phyloP scores from a whole-genome alignment of 2,329 filamentous ascomycete genomes.

The Phaeosphaeriaceae sp. region DNA sequence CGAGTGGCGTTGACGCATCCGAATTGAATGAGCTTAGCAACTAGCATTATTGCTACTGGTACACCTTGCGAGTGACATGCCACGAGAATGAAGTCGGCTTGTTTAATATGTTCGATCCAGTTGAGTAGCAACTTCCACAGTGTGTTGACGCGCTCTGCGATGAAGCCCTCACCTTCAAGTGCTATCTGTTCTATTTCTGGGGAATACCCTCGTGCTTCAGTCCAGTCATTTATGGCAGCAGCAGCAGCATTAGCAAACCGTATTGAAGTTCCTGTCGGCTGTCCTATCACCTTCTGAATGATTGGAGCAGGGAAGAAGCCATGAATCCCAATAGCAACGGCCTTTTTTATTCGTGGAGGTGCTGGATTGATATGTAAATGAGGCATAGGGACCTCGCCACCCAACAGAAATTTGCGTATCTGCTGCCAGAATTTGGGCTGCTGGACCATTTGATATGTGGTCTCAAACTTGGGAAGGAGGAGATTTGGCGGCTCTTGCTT shows the following conservation, averaged over 20 bases:
- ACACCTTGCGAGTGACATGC: slow-evolving; percentile 96
- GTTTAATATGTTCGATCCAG: slow-evolving; percentile 88
- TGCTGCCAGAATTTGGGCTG: slow-evolving; percentile 55
- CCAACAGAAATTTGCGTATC: slow-evolving; percentile 50
- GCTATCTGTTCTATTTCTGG: slow-evolving; percentile 93
- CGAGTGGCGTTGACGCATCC: slow-evolving; percentile 75
- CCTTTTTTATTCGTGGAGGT: slow-evolving; percentile 77
- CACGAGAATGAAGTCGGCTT: slow-evolving; percentile 88
- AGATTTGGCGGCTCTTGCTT: slow-evolving; percentile 62
- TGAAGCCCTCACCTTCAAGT: slow-evolving; percentile 91
- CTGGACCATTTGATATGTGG: slow-evolving; percentile 64
- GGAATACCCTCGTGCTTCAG: slow-evolving; percentile 68
- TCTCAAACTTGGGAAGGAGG: slow-evolving; percentile 71
- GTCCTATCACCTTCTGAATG: slow-evolving; percentile 88
- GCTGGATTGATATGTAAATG: slow-evolving; percentile 75
- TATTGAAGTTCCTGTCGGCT: slow-evolving; percentile 93
- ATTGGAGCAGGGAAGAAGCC: slow-evolving; percentile 89
- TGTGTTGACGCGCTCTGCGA: slow-evolving; percentile 85
- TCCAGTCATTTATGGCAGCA: slow-evolving; percentile 82
- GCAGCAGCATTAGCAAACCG: slow-evolving; percentile 89
- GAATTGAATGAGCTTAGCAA: slow-evolving; percentile 90
- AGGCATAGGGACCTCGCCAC: slow-evolving; percentile 61
- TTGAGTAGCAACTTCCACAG: slow-evolving; percentile 94
- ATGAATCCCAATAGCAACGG: slow-evolving; percentile 91
- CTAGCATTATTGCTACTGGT: slow-evolving; percentile 87